These are phyloP conservation scores for Dactylellina haptotyla DNA, from an alignment of 2,329 filamentous ascomycete species.

Conservation along the genomic window DNA sequence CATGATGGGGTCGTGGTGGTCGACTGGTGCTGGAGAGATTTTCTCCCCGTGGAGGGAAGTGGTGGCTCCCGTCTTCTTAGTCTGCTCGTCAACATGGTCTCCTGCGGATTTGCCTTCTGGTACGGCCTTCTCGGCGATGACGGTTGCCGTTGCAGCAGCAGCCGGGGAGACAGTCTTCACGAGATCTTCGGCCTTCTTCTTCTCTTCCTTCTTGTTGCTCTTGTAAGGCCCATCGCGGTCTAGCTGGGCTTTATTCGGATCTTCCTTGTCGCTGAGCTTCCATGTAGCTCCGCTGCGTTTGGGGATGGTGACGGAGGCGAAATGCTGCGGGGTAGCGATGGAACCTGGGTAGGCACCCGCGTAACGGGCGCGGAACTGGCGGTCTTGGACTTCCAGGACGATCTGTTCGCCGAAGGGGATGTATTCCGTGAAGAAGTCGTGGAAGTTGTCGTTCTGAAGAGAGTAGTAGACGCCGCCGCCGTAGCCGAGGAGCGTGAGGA, in stretches of 20 bases:
- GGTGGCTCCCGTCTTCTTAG: neutral
- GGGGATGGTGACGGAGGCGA: conserved; percentile 56
- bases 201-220: conserved; percentile 55
- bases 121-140: conserved; percentile 10
- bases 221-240: conserved; percentile 57
- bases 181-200: neutral
- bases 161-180: conserved; percentile 18
- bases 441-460: conserved; percentile 94
- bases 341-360: conserved; percentile 65
- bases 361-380: conserved; percentile 89
- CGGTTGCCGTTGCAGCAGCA: conserved; percentile 21
- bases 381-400: conserved; percentile 94
- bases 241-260: conserved; percentile 54
- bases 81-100: conserved; percentile 1
- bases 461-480: conserved; percentile 92
- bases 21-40: conserved; percentile 57
- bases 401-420: conserved; percentile 93
- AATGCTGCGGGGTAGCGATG: conserved; percentile 62
- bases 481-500: conserved; percentile 82
- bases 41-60: conserved; percentile 11
- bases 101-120: conserved; percentile 27
- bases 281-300: conserved; percentile 57
- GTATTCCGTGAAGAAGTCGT: conserved; percentile 99
- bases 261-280: conserved; percentile 55
- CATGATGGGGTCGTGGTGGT: conserved; percentile 84